Base-by-base conservation (phyloP, 805 yeast genomes). In the Yamadazyma takamatsuzukensis region DNA sequence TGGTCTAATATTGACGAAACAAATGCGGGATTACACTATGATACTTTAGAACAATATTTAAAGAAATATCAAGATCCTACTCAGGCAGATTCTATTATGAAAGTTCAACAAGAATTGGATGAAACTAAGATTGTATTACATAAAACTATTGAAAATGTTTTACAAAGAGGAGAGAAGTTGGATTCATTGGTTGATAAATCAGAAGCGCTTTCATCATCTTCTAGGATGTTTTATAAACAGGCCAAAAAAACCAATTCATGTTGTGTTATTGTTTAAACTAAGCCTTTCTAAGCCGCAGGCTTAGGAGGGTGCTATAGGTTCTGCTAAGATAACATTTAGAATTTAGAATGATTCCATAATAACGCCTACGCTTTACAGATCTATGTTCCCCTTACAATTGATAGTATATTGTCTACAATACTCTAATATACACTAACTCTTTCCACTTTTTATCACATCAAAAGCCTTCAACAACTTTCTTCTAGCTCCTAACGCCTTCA, bases 71-170 rank as follows among this genome's bases (percentile, higher is more conserved):
- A 93, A 65, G 96, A 93, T 57, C 99, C 99, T 18, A 73, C 83
- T 25, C 96, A 93, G 67, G 97, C 97, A 0, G 99, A 93, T 58
- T 83, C 96, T 8, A 79, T 93, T 42, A 82, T 93, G 95, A 84
- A 83, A 59, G 98, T 93, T 15, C 98, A 93, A 68, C 95, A 88
- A 55, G 98, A 93, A 61, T 75, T 93, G 50, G 98, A 93, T 60
- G 98, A 93, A 56, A 93, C 98, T 22, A 93, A 93, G 69, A 86
- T 90, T 48, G 96, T 89, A 25, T 70, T 93, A 51, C 97, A 93
- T 64, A 89, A 90, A 65, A 88, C 97, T 29, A 90, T 93, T 46
- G 97, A 93, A 61, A 74, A 83, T 41, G 96, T 93, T 6, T 72
- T 93, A 55, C 94, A 87, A 60, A 78, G 99, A 59, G 98, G 98